Percentiles rank a stretch among this genome's conserved stretches.
These are phyloP conservation scores for Lasiodiplodia gonubiensis DNA, from an alignment of 2,329 filamentous ascomycete genomes.

Conservation along the genomic window DNA sequence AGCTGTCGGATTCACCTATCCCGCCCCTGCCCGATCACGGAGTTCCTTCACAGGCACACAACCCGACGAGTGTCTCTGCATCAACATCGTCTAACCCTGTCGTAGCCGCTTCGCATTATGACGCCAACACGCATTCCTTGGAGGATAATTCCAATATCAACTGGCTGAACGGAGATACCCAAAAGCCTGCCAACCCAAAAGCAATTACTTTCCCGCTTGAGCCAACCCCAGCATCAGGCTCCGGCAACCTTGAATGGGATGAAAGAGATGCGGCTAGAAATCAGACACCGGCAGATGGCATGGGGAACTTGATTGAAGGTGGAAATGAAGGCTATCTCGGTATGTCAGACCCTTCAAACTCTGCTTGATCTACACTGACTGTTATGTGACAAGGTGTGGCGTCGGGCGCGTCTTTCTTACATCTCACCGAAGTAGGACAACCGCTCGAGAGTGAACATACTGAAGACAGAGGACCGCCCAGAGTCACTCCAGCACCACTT, in stretches of 20 bases:
- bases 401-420: slow-evolving; percentile 13
- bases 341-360: neutral
- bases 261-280: neutral
- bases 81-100: neutral
- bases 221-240: slow-evolving; percentile 1
- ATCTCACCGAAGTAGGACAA: slow-evolving; percentile 9
- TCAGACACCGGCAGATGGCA: neutral
- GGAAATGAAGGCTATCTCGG: slow-evolving; percentile 22
- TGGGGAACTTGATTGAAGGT: slow-evolving; percentile 11
- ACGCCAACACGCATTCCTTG: neutral
- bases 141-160: neutral
- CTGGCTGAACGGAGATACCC: neutral
- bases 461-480: neutral
- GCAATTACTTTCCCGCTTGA: slow-evolving; percentile 14
- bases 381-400: slow-evolving; percentile 2
- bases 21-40: neutral
- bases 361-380: neutral
- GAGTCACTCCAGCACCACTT: neutral
- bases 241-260: slow-evolving; percentile 25
- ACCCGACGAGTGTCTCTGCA: neutral
- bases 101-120: neutral
- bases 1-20: neutral
- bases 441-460: neutral
- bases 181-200: neutral
- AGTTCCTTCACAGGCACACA: neutral